Percentiles rank a stretch among this genome's conserved stretches.
phyloP scores from a whole-genome alignment of 495 filamentous ascomycete genomes.

The Recurvomyces mirabilis region DNA sequence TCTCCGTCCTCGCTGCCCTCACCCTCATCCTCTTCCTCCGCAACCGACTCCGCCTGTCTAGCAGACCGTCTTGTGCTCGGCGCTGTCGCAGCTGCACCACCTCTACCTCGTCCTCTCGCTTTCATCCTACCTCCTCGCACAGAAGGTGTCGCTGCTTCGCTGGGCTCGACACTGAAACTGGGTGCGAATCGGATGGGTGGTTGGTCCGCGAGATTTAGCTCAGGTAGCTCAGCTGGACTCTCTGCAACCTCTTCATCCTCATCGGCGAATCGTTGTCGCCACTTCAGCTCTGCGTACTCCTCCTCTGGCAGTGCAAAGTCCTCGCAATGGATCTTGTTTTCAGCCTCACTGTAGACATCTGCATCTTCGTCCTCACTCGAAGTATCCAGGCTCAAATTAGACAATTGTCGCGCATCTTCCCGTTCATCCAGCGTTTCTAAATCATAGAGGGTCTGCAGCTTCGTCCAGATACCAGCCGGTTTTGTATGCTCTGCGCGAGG shows the following conservation, averaged over 20 bases:
- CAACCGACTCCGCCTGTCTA: conserved; percentile 20
- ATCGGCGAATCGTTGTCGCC: conserved; percentile 50
- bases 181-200: conserved; percentile 19
- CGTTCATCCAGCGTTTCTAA: conserved; percentile 80
- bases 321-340: conserved; percentile 36
- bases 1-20: conserved; percentile 25
- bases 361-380: conserved; percentile 47
- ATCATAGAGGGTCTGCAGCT: conserved; percentile 74
- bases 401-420: conserved; percentile 33
- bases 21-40: conserved; percentile 23
- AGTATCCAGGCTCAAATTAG: conserved; percentile 10
- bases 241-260: conserved; percentile 35
- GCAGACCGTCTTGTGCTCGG: conserved; percentile 7
- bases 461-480: conserved; percentile 83
- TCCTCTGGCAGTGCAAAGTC: conserved; percentile 67
- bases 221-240: conserved; percentile 43
- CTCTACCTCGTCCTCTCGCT: conserved; percentile 2
- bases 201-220: conserved; percentile 25
- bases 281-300: conserved; percentile 67
- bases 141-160: conserved; percentile 9
- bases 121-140: conserved; percentile 2
- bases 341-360: conserved; percentile 18
- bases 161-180: conserved; percentile 17
- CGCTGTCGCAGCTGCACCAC: conserved; percentile 5
- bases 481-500: conserved; percentile 59